Base-by-base conservation (phyloP, 108 stramenopile genomes). In the Nitzschia putrida region DNA sequence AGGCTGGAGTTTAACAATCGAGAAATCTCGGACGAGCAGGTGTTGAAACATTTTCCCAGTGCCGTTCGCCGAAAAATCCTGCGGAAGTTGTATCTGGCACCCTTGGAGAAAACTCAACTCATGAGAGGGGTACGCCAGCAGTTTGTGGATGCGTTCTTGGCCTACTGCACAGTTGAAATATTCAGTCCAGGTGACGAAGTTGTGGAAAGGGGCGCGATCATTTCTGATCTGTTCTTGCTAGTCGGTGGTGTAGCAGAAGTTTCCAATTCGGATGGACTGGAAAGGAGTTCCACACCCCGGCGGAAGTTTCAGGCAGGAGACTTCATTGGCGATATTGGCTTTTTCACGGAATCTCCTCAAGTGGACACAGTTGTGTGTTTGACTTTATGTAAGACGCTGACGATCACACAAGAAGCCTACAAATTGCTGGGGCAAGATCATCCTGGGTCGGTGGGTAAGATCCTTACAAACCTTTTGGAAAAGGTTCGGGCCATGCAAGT, bases 281-380 rank as follows among this genome's bases (percentile, higher is more conserved):
- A 9, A 20, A 20, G 29, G 2, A 29, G 16, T 4, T 49, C 20
- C 23, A 25, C 2, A 16, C 6, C 29, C 2, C 43, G 45, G 18
- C 61, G 61, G 45, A 34, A 47, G 9, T 45, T 56, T 12, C 23
- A 68, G 25, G 25, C 68, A 23, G 68, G 68, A 43, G 68, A 68
- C 16, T 68, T 87, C 52, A 77, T 87, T 25, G 73, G 73, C 51
- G 79, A 79, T 16, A 61, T 87, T 55, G 72, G 79, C 8, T 87
- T 87, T 60, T 84, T 87, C 47, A 87, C 86, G 0, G 86, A 82
- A 64, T 77, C 86, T 16, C 83, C 83, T 14, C 68, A 82, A 52
- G 38, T 80, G 3, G 80, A 80, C 40, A 49, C 80, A 0, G 71
- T 82, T 38, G 49, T 53, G 5, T 74, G 60, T 8, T 5, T 66